Percentiles rank a stretch among this genome's conserved stretches.
These are phyloP conservation scores for Suillus subaureus DNA, from an alignment of 768 basidiomycete species.

Conservation along the genomic window DNA sequence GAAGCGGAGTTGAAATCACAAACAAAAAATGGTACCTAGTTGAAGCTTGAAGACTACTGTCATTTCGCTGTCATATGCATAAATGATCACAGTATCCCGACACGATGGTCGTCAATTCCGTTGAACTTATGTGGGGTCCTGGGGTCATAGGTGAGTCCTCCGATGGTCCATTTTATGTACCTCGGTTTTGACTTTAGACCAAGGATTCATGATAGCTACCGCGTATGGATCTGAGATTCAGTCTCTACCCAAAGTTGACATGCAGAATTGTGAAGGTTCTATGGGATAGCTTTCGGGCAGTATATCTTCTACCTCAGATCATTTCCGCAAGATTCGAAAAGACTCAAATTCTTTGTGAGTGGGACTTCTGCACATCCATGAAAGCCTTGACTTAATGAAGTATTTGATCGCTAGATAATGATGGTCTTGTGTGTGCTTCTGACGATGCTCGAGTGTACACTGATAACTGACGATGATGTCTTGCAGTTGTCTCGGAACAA, in stretches of 20 bases:
- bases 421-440: neutral
- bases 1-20: too few relatives aligned
- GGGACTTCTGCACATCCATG: too few relatives aligned
- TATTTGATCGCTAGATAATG: neutral
- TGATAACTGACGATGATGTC: neutral
- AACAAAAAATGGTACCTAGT: too few relatives aligned
- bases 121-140: constrained; percentile 14
- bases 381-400: neutral
- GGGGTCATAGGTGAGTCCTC: constrained; percentile 20
- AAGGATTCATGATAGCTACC: constrained; percentile 18
- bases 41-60: neutral
- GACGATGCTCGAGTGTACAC: neutral
- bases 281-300: constrained; percentile 22
- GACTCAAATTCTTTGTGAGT: constrained; percentile 20
- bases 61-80: neutral
- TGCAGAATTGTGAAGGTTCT: constrained; percentile 15
- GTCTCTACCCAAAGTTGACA: neutral
- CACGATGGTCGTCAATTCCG: constrained; percentile 11
- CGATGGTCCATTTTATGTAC: neutral
- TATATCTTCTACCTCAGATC: constrained; percentile 19
- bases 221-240: constrained; percentile 14
- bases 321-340: constrained; percentile 19
- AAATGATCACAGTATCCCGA: neutral
- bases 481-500: neutral
- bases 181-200: neutral